These are phyloP conservation scores for Xylaria sp. DNA, from an alignment of 2,329 filamentous ascomycete genomes.

Conservation along the genomic window DNA sequence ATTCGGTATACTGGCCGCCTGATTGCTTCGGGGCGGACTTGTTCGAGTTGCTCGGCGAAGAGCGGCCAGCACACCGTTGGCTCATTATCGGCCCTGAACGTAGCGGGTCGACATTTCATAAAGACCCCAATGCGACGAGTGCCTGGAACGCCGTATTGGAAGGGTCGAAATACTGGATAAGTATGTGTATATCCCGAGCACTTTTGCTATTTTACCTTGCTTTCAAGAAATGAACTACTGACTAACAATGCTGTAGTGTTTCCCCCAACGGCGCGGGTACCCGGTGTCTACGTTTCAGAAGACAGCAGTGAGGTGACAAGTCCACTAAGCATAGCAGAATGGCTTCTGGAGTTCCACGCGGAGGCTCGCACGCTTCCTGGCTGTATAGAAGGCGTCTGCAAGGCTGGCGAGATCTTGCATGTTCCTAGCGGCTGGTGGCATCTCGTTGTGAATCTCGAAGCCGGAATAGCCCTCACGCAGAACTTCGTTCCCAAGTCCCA, in stretches of 20 bases:
- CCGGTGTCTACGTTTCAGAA: constrained; percentile 85
- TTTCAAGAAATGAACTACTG: neutral
- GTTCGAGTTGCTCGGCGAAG: constrained; percentile 74
- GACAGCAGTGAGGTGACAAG: constrained; percentile 94
- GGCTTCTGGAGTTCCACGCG: constrained; percentile 85
- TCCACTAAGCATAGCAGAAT: constrained; percentile 94
- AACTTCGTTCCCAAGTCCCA: constrained; percentile 87
- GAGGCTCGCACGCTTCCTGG: constrained; percentile 76
- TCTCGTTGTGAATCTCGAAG: constrained; percentile 85
- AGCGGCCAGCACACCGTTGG: constrained; percentile 89
- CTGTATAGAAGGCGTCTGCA: constrained; percentile 84
- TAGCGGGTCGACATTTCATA: constrained; percentile 94
- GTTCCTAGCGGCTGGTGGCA: constrained; percentile 98
- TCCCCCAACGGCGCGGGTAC: constrained; percentile 74
- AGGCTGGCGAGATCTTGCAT: constrained; percentile 82
- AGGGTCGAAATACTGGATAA: constrained; percentile 96
- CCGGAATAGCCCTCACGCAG: constrained; percentile 86
- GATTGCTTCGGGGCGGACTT: constrained; percentile 85
- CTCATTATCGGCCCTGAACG: constrained; percentile 85
- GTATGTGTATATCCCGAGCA: constrained; percentile 5
- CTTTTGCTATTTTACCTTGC: neutral
- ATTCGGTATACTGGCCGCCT: constrained; percentile 73
- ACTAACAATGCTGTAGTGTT: constrained; percentile 61
- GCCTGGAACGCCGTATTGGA: constrained; percentile 95
- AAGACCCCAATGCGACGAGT: constrained; percentile 72